Base-by-base conservation (phyloP, 2,329 filamentous ascomycete species). In the Botrytis fragariae region DNA sequence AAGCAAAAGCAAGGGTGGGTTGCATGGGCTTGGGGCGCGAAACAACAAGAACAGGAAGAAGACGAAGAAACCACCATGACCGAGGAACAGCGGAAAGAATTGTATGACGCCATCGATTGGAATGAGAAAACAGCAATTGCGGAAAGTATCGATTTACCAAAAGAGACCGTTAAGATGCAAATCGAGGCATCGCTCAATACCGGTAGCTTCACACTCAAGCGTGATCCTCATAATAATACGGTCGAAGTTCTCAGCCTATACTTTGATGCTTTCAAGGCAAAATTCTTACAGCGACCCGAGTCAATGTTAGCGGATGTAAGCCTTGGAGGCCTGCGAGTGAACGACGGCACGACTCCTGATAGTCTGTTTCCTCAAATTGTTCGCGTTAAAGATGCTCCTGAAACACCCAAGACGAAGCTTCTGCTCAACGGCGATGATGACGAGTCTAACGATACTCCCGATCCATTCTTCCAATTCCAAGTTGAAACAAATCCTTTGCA, bases 41-140 rank as follows among this genome's bases (percentile, higher is more conserved):
- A 94, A 78, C 88, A 90, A 0, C 79, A 84, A 44, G 79, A 81
- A 54, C 86, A 91, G 69, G 84, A 87, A 69, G 87, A 92, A 59
- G 86, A 92, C 62, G 92, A 97, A 77, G 92, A 95, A 75, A 93
- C 91, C 0, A 89, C 94, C 74, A 97, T 99, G 87, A 97, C 93
- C 0, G 96, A 99, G 75, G 91, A 98, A 82, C 95, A 99, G 81
- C 91, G 95, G 60, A 94, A 98, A 81, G 95, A 99, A 83, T 88
- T 99, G 16, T 99, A 98, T 82, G 92, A 97, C 78, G 97, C 94
- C 68, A 99, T 99, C 79, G 96, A 98, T 79, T 99, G 95, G 91
- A 93, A 99, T 75, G 96, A 99, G 83, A 98, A 98, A 85, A 91
- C 95, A 74, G 93, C 92, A 2, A 87, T 99, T 57, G 87, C 94